Base-by-base conservation (phyloP, 1,139 yeast species). In the Taiozyma sp. region DNA sequence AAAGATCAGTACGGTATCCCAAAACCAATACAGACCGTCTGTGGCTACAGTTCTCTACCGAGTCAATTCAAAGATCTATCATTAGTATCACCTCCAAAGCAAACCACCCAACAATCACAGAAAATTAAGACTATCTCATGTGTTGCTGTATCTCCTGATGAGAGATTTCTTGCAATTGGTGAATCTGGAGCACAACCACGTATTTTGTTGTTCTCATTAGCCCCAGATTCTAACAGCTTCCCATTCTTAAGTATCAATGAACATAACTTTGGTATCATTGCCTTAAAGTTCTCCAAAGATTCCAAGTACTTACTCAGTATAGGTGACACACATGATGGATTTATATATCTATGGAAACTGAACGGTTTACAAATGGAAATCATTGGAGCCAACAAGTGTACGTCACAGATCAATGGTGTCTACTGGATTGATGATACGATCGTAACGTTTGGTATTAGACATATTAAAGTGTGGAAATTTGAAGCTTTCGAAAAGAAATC, bases 171-270 rank as follows among this genome's bases (percentile, higher is more conserved):
- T 44, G 90, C 89, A 0, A 78, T 83, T 8, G 92, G 91, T 1
- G 91, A 85, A 61, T 66, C 74, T 0, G 91, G 91, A 0, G 81
- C 82, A 56, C 80, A 76, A 54, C 91, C 92, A 0, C 68, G 89
- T 30, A 74, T 85, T 2, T 67, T 83, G 36, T 61, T 85, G 8
- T 85, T 77, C 60, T 81, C 88, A 3, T 66, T 81, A 13, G 85
- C 87, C 0, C 70, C 75, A 0, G 74, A 78, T 50, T 72, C 80
- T 50, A 61, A 68, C n/a, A 58, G 62, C 23, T 55, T 48, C 19
- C 88, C 89, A 0, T 63, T 83, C 12, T 77, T 79, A 8, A 68
- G 75, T 16, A 75, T 83, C 3, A 67, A 73, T 50, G 89, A 83
- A 56, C 92, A 85, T 65, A 71, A 79, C 8, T 85, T 82, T 66